Evolutionary conservation across 106 monocot genomes (phyloP).

Genomic region (Chionographis japonica): DNA sequence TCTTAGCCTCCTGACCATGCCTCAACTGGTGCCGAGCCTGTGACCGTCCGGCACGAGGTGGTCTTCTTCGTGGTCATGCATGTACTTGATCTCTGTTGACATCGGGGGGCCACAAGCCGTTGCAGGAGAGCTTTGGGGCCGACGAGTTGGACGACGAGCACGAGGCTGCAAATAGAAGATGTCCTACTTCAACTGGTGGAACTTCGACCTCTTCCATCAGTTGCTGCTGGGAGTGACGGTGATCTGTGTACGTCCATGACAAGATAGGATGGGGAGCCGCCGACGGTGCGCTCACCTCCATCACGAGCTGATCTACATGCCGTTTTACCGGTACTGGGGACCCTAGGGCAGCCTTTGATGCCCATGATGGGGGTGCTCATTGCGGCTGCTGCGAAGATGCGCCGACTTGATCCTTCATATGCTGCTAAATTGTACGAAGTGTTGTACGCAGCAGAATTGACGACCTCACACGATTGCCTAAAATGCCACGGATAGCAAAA

Average conservation of each 20-base stretch:
- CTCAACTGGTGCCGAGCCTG: constrained; percentile 49
- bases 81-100: constrained; percentile 69
- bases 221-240: constrained; percentile 52
- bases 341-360: constrained; percentile 53
- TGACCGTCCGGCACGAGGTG: constrained; percentile 48
- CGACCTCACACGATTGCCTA: too few species aligned
- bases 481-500: too few species aligned
- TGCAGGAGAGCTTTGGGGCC: constrained; percentile 84
- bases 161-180: constrained; percentile 49
- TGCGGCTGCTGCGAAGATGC: constrained; percentile 50
- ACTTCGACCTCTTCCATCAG: constrained; percentile 50
- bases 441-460: too few species aligned
- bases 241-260: constrained; percentile 63
- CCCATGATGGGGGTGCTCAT: constrained; percentile 50
- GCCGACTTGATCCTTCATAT: constrained; percentile 26
- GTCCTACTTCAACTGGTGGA: constrained; percentile 98
- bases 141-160: constrained; percentile 78
- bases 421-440: constrained; percentile 46
- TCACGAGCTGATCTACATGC: constrained; percentile 40
- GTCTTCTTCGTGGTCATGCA: constrained; percentile 59
- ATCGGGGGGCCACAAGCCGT: constrained; percentile 84
- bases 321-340: constrained; percentile 37
- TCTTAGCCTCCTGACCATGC: constrained; percentile 39
- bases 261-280: constrained; percentile 47
- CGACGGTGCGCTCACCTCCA: constrained; percentile 22